Percentiles rank a stretch among this genome's conserved stretches.
Conservation (phyloP, 73 alveolate species). For the Breviolum minutum region DNA sequence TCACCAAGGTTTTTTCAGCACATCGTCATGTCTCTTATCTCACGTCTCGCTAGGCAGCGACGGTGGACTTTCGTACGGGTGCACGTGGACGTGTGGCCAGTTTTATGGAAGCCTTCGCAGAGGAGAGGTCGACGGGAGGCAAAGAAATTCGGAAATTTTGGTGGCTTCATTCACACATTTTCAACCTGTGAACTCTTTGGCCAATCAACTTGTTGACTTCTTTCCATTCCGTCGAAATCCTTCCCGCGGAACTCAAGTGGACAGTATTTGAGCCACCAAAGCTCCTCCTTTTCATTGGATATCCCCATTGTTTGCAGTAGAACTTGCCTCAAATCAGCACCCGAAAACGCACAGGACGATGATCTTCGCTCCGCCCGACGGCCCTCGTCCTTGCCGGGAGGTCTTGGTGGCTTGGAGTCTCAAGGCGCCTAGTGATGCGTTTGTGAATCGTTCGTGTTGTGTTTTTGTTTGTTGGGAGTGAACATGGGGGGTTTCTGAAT, state of each 20-base stretch:
- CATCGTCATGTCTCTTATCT: neutral
- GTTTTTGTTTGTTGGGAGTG: neutral
- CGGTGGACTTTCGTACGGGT: neutral
- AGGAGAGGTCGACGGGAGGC: neutral
- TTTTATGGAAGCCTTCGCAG: slow-evolving; percentile 23
- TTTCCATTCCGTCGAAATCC: too few relatives aligned
- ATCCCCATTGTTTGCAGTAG: too few relatives aligned
- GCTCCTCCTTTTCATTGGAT: too few relatives aligned
- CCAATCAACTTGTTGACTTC: too few relatives aligned
- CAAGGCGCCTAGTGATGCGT: neutral
- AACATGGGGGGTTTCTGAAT: too few relatives aligned
- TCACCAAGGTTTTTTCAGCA: neutral
- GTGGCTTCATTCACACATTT: too few relatives aligned
- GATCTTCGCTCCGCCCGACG: slow-evolving; percentile 27
- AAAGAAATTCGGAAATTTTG: too few relatives aligned
- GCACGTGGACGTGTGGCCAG: slow-evolving; percentile 39
- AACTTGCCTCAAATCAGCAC: too few relatives aligned
- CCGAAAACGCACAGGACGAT: neutral
- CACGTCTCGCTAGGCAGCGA: neutral
- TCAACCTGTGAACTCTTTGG: neutral
- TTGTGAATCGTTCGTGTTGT: neutral
- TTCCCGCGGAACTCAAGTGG: neutral
- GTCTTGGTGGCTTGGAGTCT: slow-evolving; percentile 11
- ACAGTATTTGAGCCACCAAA: neutral
- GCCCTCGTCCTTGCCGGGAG: slow-evolving; percentile 83